Conservation (phyloP, 179 eudicot genomes). For the Silene noctiflora region DNA sequence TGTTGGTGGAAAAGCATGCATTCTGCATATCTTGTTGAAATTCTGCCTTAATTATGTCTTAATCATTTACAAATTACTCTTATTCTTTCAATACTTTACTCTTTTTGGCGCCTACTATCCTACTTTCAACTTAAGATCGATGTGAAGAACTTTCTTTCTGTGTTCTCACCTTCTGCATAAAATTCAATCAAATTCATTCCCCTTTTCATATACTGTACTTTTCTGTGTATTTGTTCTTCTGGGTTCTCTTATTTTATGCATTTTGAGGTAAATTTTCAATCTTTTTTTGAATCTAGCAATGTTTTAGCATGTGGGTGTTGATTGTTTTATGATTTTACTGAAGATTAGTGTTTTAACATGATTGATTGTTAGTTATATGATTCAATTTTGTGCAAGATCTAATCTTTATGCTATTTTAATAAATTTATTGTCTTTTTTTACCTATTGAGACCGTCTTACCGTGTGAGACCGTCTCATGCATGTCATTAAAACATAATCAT, state of each 20-base stretch:
- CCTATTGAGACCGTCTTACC: too few species aligned
- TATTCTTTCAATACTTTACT: background rate
- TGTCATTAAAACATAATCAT: too few species aligned
- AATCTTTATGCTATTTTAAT: background rate
- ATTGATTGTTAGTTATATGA: background rate
- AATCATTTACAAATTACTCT: background rate
- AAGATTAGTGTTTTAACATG: slow-evolving; percentile 6
- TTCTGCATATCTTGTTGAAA: background rate
- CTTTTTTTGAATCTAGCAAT: slow-evolving; percentile 14
- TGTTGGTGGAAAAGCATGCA: too few species aligned
- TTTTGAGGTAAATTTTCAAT: slow-evolving; percentile 21
- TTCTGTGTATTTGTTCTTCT: background rate
- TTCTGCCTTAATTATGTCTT: background rate
- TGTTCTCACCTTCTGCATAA: slow-evolving; percentile 8
- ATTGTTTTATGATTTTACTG: slow-evolving; percentile 12
- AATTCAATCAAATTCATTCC: slow-evolving; percentile 7
- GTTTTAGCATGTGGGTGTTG: slow-evolving; percentile 24
- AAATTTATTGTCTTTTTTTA: too few species aligned
- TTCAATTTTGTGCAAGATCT: background rate
- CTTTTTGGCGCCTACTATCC: slow-evolving; percentile 31
- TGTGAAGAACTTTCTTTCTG: slow-evolving; percentile 1
- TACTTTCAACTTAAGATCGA: slow-evolving; percentile 22
- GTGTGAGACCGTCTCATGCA: too few species aligned
- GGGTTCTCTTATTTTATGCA: slow-evolving; percentile 18
- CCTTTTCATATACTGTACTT: slow-evolving; percentile 1